A percentile compares a stretch with the other conserved stretches of the same genome.
Evolutionary conservation across 2,329 filamentous ascomycete genomes (phyloP).

Genomic region (Xylariaceae sp.): DNA sequence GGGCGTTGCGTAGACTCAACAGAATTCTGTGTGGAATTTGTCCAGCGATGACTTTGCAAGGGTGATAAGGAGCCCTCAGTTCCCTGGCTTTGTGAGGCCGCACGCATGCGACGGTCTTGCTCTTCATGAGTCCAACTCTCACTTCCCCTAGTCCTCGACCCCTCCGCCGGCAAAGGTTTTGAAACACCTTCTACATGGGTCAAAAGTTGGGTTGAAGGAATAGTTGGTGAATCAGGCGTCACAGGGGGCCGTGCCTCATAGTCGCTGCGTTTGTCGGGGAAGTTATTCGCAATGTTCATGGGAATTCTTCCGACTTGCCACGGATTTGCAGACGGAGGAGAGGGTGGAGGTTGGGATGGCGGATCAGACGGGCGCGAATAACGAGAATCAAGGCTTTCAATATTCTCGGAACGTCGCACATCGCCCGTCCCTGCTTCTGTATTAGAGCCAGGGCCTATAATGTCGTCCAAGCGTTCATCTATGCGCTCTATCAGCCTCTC

Average conservation of each 20-base stretch:
- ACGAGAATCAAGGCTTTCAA: constrained; percentile 23
- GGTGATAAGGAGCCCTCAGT: constrained; percentile 28
- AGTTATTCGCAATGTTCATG: constrained; percentile 12
- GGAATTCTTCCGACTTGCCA: constrained; percentile 37
- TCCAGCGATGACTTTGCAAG: constrained; percentile 27
- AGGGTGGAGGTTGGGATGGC: constrained; percentile 27
- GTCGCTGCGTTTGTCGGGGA: constrained; percentile 17
- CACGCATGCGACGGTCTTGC: constrained; percentile 16
- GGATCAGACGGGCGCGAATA: constrained; percentile 22
- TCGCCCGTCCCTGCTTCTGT: constrained; percentile 20
- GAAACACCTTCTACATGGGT: constrained; percentile 16
- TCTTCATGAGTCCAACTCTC: constrained; percentile 20
- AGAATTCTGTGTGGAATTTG: constrained; percentile 29
- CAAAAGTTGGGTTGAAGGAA: constrained; percentile 24
- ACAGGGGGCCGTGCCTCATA: constrained; percentile 22
- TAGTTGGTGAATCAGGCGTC: constrained; percentile 29
- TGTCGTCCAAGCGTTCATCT: constrained; percentile 22
- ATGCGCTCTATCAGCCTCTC: constrained; percentile 24
- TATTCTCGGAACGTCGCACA: constrained; percentile 10
- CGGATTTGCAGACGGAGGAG: constrained; percentile 39
- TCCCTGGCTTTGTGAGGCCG: constrained; percentile 22
- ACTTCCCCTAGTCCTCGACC: constrained; percentile 9
- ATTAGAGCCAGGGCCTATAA: constrained; percentile 23
- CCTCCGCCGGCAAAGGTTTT: constrained; percentile 13
- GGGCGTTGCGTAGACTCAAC: constrained; percentile 13